Conservation (phyloP, 1,284 basidiomycete species). For the Trichosporon faecale region DNA sequence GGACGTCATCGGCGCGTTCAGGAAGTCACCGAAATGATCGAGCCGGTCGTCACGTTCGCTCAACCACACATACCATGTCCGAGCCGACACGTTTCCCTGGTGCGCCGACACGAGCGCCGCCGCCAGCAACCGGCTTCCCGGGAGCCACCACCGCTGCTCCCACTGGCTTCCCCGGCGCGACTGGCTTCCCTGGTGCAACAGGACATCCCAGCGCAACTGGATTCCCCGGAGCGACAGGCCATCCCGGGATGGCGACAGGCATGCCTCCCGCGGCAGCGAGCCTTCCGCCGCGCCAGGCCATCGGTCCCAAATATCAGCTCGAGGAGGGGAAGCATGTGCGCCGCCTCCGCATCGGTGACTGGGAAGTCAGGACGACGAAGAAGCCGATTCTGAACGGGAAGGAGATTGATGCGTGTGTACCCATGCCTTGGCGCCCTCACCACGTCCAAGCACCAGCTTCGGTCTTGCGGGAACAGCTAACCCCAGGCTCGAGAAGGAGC, state of each 20-base stretch:
- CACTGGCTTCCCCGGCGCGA: not conserved
- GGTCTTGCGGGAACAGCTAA: not conserved
- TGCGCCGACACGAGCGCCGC: no score
- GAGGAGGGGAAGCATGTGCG: slow-evolving; percentile 30
- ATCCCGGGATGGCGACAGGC: not conserved
- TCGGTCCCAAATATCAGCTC: slow-evolving; percentile 19
- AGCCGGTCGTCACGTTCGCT: not conserved
- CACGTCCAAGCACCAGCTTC: no score
- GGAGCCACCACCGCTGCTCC: not conserved
- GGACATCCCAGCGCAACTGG: not conserved
- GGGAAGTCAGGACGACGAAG: slow-evolving; percentile 51
- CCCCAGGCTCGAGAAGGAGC: slow-evolving; percentile 64
- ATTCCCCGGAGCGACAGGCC: not conserved
- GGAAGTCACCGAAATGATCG: slow-evolving; percentile 1
- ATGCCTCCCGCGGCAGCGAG: not conserved
- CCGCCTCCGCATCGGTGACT: slow-evolving; percentile 47
- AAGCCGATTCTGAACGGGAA: slow-evolving; percentile 53
- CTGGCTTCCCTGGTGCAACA: not conserved
- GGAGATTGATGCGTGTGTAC: slow-evolving; percentile 54
- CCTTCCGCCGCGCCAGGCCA: slow-evolving; percentile 11
- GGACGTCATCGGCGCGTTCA: not conserved
- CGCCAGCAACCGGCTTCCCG: not conserved
- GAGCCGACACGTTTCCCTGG: not conserved
- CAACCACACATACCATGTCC: not conserved
- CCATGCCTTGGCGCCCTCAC: not conserved